Evolutionary conservation across 495 filamentous ascomycete genomes (phyloP).

Genomic region (Lophiostoma macrostomum): DNA sequence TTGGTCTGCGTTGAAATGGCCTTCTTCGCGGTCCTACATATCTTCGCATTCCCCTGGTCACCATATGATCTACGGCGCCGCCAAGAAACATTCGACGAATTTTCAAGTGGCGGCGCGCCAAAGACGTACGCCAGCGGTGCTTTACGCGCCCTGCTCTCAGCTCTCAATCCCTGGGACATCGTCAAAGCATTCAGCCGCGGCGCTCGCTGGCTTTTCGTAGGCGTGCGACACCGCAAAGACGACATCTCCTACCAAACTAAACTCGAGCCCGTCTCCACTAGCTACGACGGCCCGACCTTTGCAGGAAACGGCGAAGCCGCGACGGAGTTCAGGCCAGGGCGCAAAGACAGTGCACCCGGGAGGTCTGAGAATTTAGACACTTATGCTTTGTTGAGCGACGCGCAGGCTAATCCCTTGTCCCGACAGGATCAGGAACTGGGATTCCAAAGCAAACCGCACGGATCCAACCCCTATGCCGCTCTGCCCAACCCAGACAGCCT

Average conservation of each 20-base stretch:
- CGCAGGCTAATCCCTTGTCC: conserved; percentile 26
- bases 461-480: too few relatives aligned
- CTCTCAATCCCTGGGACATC: conserved; percentile 82
- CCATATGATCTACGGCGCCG: conserved; percentile 54
- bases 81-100: conserved; percentile 42
- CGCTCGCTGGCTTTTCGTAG: conserved; percentile 77
- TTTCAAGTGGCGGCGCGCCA: conserved; percentile 11
- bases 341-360: neutral
- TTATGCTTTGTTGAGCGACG: conserved; percentile 20
- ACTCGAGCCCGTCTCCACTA: conserved; percentile 9
- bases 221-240: conserved; percentile 54
- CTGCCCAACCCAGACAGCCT: conserved; percentile 17
- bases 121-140: conserved; percentile 58
- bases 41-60: conserved; percentile 79
- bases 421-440: conserved; percentile 9
- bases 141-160: conserved; percentile 65
- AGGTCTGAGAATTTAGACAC: conserved; percentile 27
- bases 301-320: conserved; percentile 17
- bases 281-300: conserved; percentile 16
- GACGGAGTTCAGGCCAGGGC: neutral
- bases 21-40: conserved; percentile 71
- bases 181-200: conserved; percentile 73
- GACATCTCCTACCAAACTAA: conserved; percentile 51
- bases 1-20: conserved; percentile 88
- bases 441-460: neutral